These are phyloP conservation scores for Pleurotus djamor DNA, from an alignment of 768 basidiomycete genomes.

Conservation along the genomic window DNA sequence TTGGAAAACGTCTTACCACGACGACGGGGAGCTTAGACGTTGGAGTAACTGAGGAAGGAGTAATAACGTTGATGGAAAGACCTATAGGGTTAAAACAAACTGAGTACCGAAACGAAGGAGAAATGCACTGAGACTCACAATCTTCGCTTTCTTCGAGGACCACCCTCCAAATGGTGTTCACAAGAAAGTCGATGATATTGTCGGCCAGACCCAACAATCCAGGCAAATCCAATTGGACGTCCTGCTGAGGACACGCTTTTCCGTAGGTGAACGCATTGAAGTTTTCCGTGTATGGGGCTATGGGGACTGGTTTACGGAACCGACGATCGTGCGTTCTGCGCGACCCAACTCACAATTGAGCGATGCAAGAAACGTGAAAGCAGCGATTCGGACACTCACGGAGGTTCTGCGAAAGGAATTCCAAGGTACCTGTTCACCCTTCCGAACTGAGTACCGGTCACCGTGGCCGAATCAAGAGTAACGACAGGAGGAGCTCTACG, in stretches of 20 bases:
- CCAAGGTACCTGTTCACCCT: background rate
- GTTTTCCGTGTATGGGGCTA: background rate
- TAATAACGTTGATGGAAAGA: slow-evolving; percentile 46
- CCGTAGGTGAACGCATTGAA: background rate
- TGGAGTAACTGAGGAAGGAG: slow-evolving; percentile 30
- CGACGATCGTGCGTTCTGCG: background rate
- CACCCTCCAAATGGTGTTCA: slow-evolving; percentile 19
- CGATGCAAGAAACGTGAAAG: background rate
- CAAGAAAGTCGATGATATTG: slow-evolving; percentile 23
- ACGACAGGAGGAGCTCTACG: background rate
- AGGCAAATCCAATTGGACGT: slow-evolving; percentile 19
- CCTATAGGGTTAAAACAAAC: too few species aligned
- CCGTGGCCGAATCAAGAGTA: background rate
- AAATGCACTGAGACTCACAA: slow-evolving; percentile 26
- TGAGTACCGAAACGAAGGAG: background rate
- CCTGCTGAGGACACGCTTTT: background rate
- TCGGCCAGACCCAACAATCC: slow-evolving; percentile 21
- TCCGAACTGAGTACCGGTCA: background rate
- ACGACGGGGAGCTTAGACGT: slow-evolving; percentile 44
- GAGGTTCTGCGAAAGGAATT: background rate
- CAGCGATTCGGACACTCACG: too few species aligned
- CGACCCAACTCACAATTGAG: background rate
- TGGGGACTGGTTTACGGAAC: background rate
- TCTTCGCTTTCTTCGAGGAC: slow-evolving; percentile 36
- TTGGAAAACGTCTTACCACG: slow-evolving; percentile 32